phyloP scores from a whole-genome alignment of 768 basidiomycete genomes.

The Lactifluus piperatus region DNA sequence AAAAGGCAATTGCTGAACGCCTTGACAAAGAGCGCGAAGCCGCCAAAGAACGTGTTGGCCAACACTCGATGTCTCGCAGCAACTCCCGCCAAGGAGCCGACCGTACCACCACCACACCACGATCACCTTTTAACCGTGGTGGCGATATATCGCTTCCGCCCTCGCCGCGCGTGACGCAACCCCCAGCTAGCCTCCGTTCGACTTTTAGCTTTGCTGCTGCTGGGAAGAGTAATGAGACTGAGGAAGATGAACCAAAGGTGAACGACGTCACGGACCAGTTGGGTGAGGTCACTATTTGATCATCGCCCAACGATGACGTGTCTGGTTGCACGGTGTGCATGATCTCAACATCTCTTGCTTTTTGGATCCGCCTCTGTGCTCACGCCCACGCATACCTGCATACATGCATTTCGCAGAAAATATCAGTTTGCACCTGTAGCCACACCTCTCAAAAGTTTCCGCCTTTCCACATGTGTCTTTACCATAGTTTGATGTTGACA shows the following conservation, averaged over 20 bases:
- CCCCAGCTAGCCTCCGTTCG: slow-evolving; percentile 47
- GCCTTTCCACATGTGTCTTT: background rate
- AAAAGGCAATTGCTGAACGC: slow-evolving; percentile 66
- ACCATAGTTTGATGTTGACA: slow-evolving; percentile 10
- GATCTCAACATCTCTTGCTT: slow-evolving; percentile 15
- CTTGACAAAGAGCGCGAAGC: slow-evolving; percentile 55
- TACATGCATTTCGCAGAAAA: slow-evolving; percentile 11
- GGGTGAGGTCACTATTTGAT: slow-evolving; percentile 31
- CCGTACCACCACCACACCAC: slow-evolving; percentile 22
- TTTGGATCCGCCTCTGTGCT: slow-evolving; percentile 16
- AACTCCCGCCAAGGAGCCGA: slow-evolving; percentile 29
- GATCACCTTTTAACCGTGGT: slow-evolving; percentile 21
- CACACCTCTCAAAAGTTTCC: background rate
- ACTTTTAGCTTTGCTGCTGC: slow-evolving; percentile 77
- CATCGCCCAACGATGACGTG: background rate
- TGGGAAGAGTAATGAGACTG: slow-evolving; percentile 32
- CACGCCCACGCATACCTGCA: slow-evolving; percentile 19
- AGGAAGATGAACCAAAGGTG: slow-evolving; percentile 20
- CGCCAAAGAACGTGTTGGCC: slow-evolving; percentile 28
- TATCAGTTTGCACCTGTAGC: slow-evolving; percentile 11
- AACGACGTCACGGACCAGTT: slow-evolving; percentile 27
- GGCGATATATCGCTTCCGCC: slow-evolving; percentile 14
- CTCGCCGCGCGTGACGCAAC: slow-evolving; percentile 8
- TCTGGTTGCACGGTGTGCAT: slow-evolving; percentile 10
- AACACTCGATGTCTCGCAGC: slow-evolving; percentile 39